Evolutionary conservation across 2,329 filamentous ascomycete genomes (phyloP).

Genomic region (Aspergillus intermedius): DNA sequence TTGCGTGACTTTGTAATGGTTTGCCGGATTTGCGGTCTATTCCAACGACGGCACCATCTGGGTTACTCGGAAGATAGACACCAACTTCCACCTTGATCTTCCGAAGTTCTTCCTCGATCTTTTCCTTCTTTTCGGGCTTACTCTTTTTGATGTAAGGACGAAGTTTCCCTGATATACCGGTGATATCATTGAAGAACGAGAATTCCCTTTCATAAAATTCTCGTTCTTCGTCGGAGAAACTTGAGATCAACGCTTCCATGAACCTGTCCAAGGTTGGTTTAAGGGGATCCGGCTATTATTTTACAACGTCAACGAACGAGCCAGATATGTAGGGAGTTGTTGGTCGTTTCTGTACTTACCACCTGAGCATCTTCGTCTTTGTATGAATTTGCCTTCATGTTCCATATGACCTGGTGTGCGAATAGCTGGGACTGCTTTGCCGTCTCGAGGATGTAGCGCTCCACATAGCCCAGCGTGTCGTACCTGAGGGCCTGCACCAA

Average conservation of each 20-base stretch:
- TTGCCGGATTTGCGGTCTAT: slow-evolving; percentile 98
- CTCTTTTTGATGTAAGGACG: slow-evolving; percentile 85
- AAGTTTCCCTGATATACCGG: slow-evolving; percentile 87
- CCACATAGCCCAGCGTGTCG: slow-evolving; percentile 87
- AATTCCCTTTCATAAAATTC: slow-evolving; percentile 93
- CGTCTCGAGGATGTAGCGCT: slow-evolving; percentile 93
- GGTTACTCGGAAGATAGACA: slow-evolving; percentile 94
- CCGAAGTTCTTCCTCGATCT: slow-evolving; percentile 95
- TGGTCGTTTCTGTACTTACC: slow-evolving; percentile 43
- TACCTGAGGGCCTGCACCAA: slow-evolving; percentile 94
- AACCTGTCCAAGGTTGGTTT: slow-evolving; percentile 92
- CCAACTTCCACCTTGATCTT: slow-evolving; percentile 97
- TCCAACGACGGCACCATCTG: slow-evolving; percentile 92
- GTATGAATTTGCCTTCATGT: slow-evolving; percentile 98
- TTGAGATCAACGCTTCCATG: slow-evolving; percentile 72
- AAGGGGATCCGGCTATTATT: slow-evolving; percentile 67
- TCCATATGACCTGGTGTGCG: slow-evolving; percentile 99
- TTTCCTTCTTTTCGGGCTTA: slow-evolving; percentile 97
- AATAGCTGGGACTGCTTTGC: slow-evolving; percentile 97
- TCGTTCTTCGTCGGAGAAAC: slow-evolving; percentile 72
- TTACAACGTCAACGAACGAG: slow-evolving; percentile 7
- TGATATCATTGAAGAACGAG: slow-evolving; percentile 96
- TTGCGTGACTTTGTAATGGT: slow-evolving; percentile 93
- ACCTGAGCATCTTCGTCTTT: slow-evolving; percentile 91
- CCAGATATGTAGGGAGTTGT: background rate